Base-by-base conservation (phyloP, 2,329 filamentous ascomycete genomes). In the Claviceps sp. region DNA sequence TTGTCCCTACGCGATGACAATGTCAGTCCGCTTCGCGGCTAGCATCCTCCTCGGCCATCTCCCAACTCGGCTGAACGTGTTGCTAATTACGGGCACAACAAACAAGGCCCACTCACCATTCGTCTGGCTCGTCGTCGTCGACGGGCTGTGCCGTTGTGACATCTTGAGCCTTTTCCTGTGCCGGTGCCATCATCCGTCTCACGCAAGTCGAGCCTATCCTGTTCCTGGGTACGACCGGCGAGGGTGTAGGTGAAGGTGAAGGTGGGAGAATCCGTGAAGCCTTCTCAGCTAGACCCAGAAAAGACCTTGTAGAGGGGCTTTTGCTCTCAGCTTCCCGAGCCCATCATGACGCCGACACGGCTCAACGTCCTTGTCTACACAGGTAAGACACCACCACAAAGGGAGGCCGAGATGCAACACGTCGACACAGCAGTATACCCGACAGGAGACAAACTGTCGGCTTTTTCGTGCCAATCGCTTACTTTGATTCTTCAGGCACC, bases 361-460 rank as follows among this genome's bases (percentile, higher is more conserved):
- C 77, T 96, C 71, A 97, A 98, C 65, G 84, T 98, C 52, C 78
- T 97, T 58, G 88, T 98, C 50, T 97, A 97, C 64, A 86, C 88
- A 60, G 89, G 88, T 90, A 73, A 63, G 66, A 46, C 43, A 45
- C 22, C 43, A 18, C 30, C 9, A 34, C 30, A 34, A 4, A 34
- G 0, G 30, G 8, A 34, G 30, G 8, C 30, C 30, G 9, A 34
- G 30, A 34, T 34, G 30, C 9, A 34, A 34, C 30, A 4, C 1
- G 3, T 11, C 30, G 9, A 34, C 30, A 34, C 9, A 34, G 11
- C 30, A 34, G 30, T 34, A 34, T 34, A 9, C 4, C 30, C 30
- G 9, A 34, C 0, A 45, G 18, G 18, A 24, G 16, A n/a, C 38
- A 16, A 41, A 20, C 20, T 14, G 5, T 14, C 11, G 6, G 20